A percentile compares a stretch with the other conserved stretches of the same genome.
These are phyloP conservation scores for Platanus orientalis DNA, from an alignment of 164 flowering plant species.

Conservation along the genomic window DNA sequence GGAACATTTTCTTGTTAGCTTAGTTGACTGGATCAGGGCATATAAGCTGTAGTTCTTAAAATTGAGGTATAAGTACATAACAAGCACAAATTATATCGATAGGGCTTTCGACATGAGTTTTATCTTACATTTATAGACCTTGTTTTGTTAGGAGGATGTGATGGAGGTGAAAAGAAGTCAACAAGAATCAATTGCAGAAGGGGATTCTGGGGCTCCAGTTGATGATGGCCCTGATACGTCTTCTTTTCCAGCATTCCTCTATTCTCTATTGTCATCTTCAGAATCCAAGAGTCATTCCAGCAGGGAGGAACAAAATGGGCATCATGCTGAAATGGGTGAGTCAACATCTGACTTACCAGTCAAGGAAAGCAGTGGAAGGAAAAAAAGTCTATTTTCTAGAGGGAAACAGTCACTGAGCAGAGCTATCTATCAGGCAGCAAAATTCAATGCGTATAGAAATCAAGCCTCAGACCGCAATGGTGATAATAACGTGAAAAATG, in stretches of 20 bases:
- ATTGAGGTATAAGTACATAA: too few relatives aligned
- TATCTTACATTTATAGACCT: neutral
- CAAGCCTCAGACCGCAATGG: conserved; percentile 32
- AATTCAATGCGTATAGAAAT: conserved; percentile 40
- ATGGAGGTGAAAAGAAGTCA: conserved; percentile 29
- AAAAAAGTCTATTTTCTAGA: conserved; percentile 56
- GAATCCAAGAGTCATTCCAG: conserved; percentile 35
- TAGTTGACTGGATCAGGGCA: too few relatives aligned
- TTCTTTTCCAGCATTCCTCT: conserved; percentile 82
- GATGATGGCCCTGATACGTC: conserved; percentile 94
- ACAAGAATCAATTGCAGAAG: conserved; percentile 32
- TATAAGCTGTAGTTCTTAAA: too few relatives aligned
- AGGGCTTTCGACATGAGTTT: neutral
- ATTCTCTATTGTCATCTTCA: conserved; percentile 59
- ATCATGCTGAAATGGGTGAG: conserved; percentile 22
- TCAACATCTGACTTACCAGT: conserved; percentile 20
- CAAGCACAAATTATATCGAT: too few relatives aligned
- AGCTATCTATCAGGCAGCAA: conserved; percentile 54
- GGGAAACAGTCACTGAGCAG: conserved; percentile 64
- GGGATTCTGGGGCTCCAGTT: conserved; percentile 25
- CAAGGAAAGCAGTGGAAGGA: conserved; percentile 44
- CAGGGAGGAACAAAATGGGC: conserved; percentile 24
- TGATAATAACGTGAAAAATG: conserved; percentile 27
- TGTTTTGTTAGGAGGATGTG: conserved; percentile 36
- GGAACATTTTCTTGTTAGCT: too few relatives aligned